Evolutionary conservation across 2,329 filamentous ascomycete species (phyloP).

Genomic region (Grosmannia serpens): DNA sequence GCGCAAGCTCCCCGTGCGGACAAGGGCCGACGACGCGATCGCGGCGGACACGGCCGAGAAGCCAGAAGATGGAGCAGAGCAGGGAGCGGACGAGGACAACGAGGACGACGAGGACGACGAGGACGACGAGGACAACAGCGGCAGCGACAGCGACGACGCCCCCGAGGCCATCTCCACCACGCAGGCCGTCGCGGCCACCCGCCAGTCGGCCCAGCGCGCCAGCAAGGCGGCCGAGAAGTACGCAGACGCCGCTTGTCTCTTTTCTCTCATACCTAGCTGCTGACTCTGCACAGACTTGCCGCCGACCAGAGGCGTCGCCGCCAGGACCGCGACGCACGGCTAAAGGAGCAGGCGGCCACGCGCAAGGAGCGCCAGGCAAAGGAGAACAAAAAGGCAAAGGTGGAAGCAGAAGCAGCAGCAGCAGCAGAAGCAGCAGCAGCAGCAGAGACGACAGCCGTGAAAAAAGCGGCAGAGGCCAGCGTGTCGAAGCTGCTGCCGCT

Average conservation of each 20-base stretch:
- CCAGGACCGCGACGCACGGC: conserved; percentile 39
- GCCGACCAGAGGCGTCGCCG: conserved; percentile 42
- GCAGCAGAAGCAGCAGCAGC: conserved; percentile 10
- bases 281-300: conserved; percentile 28
- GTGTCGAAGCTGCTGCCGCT: conserved; percentile 38
- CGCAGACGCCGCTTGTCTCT: conserved; percentile 11
- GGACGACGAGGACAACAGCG: conserved; percentile 4
- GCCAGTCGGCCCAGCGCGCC: conserved; percentile 33
- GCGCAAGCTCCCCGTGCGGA: conserved; percentile 11
- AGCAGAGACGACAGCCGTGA: conserved; percentile 18
- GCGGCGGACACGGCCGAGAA: conserved; percentile 11
- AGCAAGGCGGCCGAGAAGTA: conserved; percentile 41
- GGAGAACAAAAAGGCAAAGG: conserved; percentile 10
- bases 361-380: conserved; percentile 25
- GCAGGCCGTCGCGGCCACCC: conserved; percentile 33
- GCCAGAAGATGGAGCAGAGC: not conserved
- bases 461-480: conserved; percentile 14
- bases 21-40: not conserved
- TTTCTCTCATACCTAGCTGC: not conserved
- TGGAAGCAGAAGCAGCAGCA: conserved; percentile 1
- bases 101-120: conserved; percentile 12
- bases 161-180: conserved; percentile 47
- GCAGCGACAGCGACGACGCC: conserved; percentile 28
- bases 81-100: not conserved
- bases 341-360: conserved; percentile 43